Evolutionary conservation across 805 yeast species (phyloP).

Genomic region (Cyberlindnera misumaiensis): DNA sequence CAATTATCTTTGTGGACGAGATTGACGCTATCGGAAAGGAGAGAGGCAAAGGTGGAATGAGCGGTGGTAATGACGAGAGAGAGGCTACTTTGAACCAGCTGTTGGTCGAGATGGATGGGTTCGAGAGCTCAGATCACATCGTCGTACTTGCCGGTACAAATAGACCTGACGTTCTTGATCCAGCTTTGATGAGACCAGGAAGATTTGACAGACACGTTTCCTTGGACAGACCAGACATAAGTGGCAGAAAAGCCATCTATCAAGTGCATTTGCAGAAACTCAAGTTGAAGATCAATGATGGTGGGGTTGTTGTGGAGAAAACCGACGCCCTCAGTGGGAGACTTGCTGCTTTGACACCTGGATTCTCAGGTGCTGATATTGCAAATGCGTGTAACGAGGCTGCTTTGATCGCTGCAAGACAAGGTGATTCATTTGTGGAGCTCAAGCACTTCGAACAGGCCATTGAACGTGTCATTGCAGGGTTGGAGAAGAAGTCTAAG

Average conservation of each 20-base stretch:
- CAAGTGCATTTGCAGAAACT: conserved; percentile 68
- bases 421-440: conserved; percentile 53
- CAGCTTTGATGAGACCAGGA: conserved; percentile 89
- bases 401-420: conserved; percentile 87
- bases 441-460: conserved; percentile 82
- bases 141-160: conserved; percentile 95
- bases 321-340: conserved; percentile 68
- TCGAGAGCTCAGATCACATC: conserved; percentile 79
- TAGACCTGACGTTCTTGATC: conserved; percentile 84
- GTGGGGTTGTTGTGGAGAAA: conserved; percentile 34
- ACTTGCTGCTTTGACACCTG: conserved; percentile 88
- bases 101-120: conserved; percentile 94
- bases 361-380: conserved; percentile 93
- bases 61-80: conserved; percentile 87
- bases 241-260: conserved; percentile 83
- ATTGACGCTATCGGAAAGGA: conserved; percentile 94
- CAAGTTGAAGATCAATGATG: conserved; percentile 36
- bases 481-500: conserved; percentile 81
- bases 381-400: conserved; percentile 95
- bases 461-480: conserved; percentile 90
- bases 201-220: conserved; percentile 87
- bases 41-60: conserved; percentile 62
- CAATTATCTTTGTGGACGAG: conserved; percentile 88
- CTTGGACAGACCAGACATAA: conserved; percentile 82
- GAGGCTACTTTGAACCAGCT: conserved; percentile 90